A percentile compares a stretch with the other conserved stretches of the same genome.
These are phyloP conservation scores for Alloascoidea hylecoeti DNA, from an alignment of 805 yeast species.

Conservation along the genomic window DNA sequence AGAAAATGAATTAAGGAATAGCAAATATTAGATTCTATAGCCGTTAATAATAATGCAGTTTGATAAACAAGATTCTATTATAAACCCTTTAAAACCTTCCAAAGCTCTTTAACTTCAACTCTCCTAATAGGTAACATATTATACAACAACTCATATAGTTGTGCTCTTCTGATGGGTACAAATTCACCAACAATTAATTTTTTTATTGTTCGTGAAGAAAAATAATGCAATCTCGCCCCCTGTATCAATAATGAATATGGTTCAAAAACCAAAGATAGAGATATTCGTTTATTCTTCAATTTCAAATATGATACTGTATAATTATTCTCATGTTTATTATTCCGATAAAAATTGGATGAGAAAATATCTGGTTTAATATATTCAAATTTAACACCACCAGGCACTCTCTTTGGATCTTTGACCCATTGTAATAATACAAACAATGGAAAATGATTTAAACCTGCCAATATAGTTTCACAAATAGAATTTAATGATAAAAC, in stretches of 20 bases:
- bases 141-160: conserved; percentile 35
- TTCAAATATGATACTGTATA: conserved; percentile 12
- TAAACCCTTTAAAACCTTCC: too few relatives aligned
- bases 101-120: conserved; percentile 12
- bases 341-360: not conserved
- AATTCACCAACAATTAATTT: conserved; percentile 32
- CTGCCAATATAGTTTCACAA: conserved; percentile 45
- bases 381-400: conserved; percentile 36
- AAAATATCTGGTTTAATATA: conserved; percentile 6
- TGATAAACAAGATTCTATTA: too few relatives aligned
- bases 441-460: conserved; percentile 73
- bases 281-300: conserved; percentile 30
- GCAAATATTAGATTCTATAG: too few relatives aligned
- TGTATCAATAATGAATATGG: conserved; percentile 28
- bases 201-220: conserved; percentile 24
- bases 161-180: conserved; percentile 29
- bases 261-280: conserved; percentile 27
- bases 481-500: conserved; percentile 32
- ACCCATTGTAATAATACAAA: conserved; percentile 68
- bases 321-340: conserved; percentile 6
- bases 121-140: conserved; percentile 34
- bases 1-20: too few relatives aligned
- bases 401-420: conserved; percentile 62
- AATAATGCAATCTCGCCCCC: conserved; percentile 25
- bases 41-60: too few relatives aligned